These are phyloP conservation scores for Ganoderma sp. DNA, from an alignment of 1,284 basidiomycete genomes.

Conservation along the genomic window DNA sequence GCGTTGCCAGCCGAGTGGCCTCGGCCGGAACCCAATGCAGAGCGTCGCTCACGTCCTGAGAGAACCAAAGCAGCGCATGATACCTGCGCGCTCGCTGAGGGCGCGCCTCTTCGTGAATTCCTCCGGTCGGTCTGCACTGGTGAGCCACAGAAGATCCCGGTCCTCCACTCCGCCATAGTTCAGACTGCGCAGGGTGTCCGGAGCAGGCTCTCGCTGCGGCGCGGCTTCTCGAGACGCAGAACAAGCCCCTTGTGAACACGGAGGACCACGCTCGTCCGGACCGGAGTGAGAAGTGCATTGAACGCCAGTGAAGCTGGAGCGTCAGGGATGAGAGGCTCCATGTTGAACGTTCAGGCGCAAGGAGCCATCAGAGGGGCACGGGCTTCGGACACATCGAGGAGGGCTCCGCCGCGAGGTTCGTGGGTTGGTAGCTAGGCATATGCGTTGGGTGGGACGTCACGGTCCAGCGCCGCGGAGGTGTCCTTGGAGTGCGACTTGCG, in stretches of 20 bases:
- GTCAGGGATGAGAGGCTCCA: neutral
- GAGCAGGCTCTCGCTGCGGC: slow-evolving; percentile 21
- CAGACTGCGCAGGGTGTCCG: slow-evolving; percentile 21
- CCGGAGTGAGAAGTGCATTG: slow-evolving; percentile 18
- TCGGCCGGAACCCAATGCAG: slow-evolving; percentile 28
- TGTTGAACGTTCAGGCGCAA: too few species aligned
- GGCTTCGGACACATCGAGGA: too few species aligned
- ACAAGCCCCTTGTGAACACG: neutral
- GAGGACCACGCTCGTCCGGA: slow-evolving; percentile 15
- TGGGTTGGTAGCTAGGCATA: too few species aligned
- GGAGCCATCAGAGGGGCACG: too few species aligned
- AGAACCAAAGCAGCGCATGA: neutral
- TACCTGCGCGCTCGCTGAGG: neutral
- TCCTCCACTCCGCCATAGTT: slow-evolving; percentile 25
- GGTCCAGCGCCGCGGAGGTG: too few species aligned
- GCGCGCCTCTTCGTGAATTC: slow-evolving; percentile 32
- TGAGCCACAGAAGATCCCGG: slow-evolving; percentile 4
- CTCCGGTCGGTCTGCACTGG: neutral
- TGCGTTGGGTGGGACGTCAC: too few species aligned
- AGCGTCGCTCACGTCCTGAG: neutral
- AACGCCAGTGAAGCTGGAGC: neutral
- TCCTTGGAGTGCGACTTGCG: too few species aligned
- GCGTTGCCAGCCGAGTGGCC: slow-evolving; percentile 8
- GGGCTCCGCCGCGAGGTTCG: too few species aligned
- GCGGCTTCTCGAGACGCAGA: neutral